phyloP scores from a whole-genome alignment of 441 rosid species.

The Aquilaria agallochum region DNA sequence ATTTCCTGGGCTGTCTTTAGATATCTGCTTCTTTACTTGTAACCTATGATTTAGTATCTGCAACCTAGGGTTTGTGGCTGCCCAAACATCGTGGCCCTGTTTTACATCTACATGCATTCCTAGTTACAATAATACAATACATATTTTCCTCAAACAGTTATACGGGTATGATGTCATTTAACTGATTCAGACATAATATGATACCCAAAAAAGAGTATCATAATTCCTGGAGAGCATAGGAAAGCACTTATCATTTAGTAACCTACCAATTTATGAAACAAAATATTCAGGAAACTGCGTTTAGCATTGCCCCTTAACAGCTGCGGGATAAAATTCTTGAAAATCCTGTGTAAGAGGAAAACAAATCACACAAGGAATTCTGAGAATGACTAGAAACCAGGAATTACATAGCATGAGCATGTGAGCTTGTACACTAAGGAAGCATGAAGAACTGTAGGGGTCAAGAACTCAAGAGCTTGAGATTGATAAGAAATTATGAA shows the following conservation, averaged over 20 bases:
- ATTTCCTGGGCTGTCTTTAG: too few relatives aligned
- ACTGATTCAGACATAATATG: too few relatives aligned
- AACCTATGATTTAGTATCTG: too few relatives aligned
- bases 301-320: conserved; percentile 52
- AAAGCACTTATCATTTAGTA: conserved; percentile 5
- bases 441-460: conserved; percentile 3
- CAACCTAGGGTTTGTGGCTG: too few relatives aligned
- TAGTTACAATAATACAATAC: too few relatives aligned
- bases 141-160: too few relatives aligned
- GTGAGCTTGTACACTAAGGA: conserved; percentile 1
- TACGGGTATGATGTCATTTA: too few relatives aligned
- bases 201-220: too few relatives aligned
- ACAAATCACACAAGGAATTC: neutral
- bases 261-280: conserved; percentile 71
- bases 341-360: conserved; percentile 57
- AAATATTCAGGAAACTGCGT: conserved; percentile 41
- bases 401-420: conserved; percentile 4
- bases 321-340: conserved; percentile 64
- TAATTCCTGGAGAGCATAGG: neutral
- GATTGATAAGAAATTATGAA: neutral
- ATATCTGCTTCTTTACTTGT: too few relatives aligned
- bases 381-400: conserved; percentile 6
- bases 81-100: too few relatives aligned
- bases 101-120: too few relatives aligned
- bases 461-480: neutral